Evolutionary conservation across 2,329 filamentous ascomycete genomes (phyloP).

Genomic region (Fusarium scirpi): DNA sequence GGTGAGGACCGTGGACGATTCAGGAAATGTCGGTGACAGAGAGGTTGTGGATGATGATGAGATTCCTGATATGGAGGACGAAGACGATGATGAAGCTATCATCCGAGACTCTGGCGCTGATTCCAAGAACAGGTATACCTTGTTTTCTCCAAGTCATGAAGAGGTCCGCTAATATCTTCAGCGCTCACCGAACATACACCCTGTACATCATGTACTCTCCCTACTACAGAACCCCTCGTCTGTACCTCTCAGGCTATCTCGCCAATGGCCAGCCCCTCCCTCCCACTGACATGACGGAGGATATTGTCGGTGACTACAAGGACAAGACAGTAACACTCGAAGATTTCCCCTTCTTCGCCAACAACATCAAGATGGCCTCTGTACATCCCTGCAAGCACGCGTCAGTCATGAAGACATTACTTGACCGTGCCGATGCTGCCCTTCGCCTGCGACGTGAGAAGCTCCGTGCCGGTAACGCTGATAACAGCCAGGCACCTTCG

Average conservation of each 20-base stretch:
- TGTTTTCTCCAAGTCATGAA: not conserved
- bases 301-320: constrained; percentile 96
- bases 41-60: constrained; percentile 80
- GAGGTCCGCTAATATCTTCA: constrained; percentile 52
- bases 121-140: constrained; percentile 59
- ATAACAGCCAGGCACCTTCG: constrained; percentile 34
- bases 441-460: constrained; percentile 90
- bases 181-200: constrained; percentile 90
- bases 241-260: constrained; percentile 93
- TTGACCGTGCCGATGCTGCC: constrained; percentile 94
- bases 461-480: constrained; percentile 67
- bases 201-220: constrained; percentile 98
- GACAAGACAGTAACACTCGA: constrained; percentile 99
- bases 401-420: constrained; percentile 95
- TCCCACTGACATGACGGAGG: constrained; percentile 92
- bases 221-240: constrained; percentile 94
- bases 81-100: constrained; percentile 96
- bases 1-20: constrained; percentile 89
- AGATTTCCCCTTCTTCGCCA: constrained; percentile 94
- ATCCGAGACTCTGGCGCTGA: constrained; percentile 77
- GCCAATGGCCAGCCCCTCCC: constrained; percentile 83
- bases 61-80: constrained; percentile 98
- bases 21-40: constrained; percentile 83
- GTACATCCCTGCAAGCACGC: constrained; percentile 98
- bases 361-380: constrained; percentile 93